Evolutionary conservation across 345 rosid genomes (phyloP).

Genomic region (Rubroshorea leprosula): DNA sequence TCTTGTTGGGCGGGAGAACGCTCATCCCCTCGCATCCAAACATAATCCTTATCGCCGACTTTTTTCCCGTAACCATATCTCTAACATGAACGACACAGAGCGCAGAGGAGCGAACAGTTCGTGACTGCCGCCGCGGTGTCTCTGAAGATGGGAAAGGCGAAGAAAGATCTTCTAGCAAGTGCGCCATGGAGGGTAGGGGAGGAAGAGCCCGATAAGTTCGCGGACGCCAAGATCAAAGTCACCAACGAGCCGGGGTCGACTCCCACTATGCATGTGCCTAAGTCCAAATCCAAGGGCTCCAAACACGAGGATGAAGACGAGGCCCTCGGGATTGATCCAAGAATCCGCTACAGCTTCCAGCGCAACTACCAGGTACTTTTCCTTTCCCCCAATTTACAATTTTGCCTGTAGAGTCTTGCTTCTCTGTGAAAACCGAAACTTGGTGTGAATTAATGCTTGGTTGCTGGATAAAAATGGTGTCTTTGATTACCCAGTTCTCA

Average conservation of each 20-base stretch:
- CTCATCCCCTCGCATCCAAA: neutral
- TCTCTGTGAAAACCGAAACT: neutral
- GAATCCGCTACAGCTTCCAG: conserved; percentile 96
- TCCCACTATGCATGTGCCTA: conserved; percentile 78
- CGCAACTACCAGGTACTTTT: conserved; percentile 70
- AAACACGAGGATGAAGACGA: conserved; percentile 40
- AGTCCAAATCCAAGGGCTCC: conserved; percentile 29
- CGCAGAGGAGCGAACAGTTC: neutral
- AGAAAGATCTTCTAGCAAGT: conserved; percentile 62
- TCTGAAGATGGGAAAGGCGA: conserved; percentile 35
- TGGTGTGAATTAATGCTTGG: neutral
- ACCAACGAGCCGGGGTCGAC: conserved; percentile 65
- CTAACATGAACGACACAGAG: neutral
- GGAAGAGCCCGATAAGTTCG: conserved; percentile 49
- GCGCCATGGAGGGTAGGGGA: conserved; percentile 96
- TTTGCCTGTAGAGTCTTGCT: neutral
- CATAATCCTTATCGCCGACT: neutral
- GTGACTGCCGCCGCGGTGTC: neutral
- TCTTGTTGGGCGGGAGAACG: neutral
- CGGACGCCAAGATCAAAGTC: conserved; percentile 71
- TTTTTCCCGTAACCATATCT: neutral
- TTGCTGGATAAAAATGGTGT: neutral
- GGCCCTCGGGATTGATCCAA: conserved; percentile 71
- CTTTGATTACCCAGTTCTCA: neutral
- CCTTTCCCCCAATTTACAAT: neutral